Conservation (phyloP, 2,329 filamentous ascomycete species). For the Trichoderma sp. region DNA sequence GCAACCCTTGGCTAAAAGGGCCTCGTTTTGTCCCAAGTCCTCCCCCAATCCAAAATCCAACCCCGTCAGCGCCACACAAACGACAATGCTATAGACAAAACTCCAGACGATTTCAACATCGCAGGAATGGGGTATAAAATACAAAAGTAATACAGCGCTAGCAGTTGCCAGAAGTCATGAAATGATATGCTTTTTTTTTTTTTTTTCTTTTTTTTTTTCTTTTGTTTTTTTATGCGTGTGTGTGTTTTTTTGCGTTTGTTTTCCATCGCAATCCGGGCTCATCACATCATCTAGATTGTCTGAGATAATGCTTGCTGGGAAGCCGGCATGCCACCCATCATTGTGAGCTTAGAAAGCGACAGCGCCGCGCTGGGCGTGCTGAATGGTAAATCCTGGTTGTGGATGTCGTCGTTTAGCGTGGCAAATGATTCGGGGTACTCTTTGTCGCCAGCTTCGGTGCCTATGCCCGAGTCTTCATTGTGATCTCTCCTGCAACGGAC, state of each 20-base stretch:
- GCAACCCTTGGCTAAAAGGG: not conserved
- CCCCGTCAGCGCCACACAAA: not conserved
- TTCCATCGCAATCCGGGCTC: not conserved
- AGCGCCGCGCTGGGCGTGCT: constrained; percentile 61
- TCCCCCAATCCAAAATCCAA: not conserved
- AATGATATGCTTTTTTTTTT: not conserved
- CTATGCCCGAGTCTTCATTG: constrained; percentile 37
- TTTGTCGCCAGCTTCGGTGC: constrained; percentile 38
- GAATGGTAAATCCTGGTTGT: constrained; percentile 30
- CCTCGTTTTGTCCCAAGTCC: not conserved
- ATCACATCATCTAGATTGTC: constrained; percentile 24
- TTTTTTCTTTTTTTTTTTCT: not conserved
- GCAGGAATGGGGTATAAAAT: constrained; percentile 13
- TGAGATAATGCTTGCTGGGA: constrained; percentile 26
- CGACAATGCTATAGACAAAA: constrained; percentile 7
- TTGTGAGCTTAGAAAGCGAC: constrained; percentile 59
- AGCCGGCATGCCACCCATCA: constrained; percentile 28
- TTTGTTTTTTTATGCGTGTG: too few species aligned
- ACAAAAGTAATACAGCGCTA: constrained; percentile 16
- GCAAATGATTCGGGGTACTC: constrained; percentile 48
- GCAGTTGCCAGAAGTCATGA: not conserved
- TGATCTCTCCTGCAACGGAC: constrained; percentile 11
- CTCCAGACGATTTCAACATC: constrained; percentile 1
- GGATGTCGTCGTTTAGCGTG: constrained; percentile 49
- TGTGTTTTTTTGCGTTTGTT: not conserved